These are phyloP conservation scores for Paraglomus occultum DNA, from an alignment of 192 early-diverging fungal species.

Conservation along the genomic window DNA sequence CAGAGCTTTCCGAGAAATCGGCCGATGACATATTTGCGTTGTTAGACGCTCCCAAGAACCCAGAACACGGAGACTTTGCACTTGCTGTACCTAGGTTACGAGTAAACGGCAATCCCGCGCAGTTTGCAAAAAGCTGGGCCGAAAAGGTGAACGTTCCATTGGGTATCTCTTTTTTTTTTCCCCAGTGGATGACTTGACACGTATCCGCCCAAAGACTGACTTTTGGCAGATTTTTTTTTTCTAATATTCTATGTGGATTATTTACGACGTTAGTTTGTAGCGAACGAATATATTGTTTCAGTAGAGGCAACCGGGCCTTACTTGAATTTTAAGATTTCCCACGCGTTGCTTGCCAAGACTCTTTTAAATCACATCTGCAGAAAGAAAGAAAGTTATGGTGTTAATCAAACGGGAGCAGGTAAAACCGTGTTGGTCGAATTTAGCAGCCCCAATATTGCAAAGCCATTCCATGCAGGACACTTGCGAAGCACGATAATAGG, in stretches of 20 bases:
- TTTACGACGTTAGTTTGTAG: conserved; percentile 51
- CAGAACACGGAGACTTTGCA: conserved; percentile 68
- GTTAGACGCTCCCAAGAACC: conserved; percentile 58
- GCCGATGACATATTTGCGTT: conserved; percentile 50
- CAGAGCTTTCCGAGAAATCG: conserved; percentile 47
- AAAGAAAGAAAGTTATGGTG: conserved; percentile 57
- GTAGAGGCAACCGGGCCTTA: conserved; percentile 64
- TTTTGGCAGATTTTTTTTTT: neutral
- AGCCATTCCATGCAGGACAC: conserved; percentile 98
- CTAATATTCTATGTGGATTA: neutral
- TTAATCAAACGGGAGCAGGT: conserved; percentile 61
- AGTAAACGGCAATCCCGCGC: conserved; percentile 68
- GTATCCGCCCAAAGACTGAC: neutral
- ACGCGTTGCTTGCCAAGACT: conserved; percentile 48
- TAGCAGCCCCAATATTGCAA: conserved; percentile 97
- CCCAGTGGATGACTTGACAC: neutral
- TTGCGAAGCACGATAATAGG: conserved; percentile 98
- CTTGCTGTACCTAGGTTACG: conserved; percentile 66
- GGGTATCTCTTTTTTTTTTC: neutral
- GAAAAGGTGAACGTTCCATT: conserved; percentile 40
- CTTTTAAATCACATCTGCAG: conserved; percentile 56
- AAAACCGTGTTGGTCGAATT: conserved; percentile 91
- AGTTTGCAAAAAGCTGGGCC: conserved; percentile 60
- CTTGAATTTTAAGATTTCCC: conserved; percentile 73
- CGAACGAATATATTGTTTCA: conserved; percentile 53